Conservation (phyloP, 192 early-diverging fungal species). For the Chytriomyces sp. region DNA sequence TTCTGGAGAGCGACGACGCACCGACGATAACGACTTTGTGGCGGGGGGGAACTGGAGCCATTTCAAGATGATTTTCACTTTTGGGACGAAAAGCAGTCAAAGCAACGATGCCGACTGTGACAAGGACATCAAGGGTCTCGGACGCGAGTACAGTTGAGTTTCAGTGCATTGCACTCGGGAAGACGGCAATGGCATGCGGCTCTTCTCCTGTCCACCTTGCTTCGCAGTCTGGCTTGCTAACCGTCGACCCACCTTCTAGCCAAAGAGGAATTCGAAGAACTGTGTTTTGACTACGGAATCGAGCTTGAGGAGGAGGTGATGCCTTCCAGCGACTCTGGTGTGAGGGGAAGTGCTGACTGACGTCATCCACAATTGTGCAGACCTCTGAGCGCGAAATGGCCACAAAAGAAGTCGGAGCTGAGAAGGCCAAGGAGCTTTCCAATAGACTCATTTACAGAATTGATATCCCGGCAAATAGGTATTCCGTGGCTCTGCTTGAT, state of each 20-base stretch:
- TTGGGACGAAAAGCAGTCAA: neutral
- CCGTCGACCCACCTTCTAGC: constrained; percentile 42
- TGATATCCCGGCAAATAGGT: constrained; percentile 95
- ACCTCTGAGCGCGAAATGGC: constrained; percentile 81
- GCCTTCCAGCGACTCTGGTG: neutral
- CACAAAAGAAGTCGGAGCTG: constrained; percentile 62
- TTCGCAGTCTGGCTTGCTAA: neutral
- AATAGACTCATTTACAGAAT: constrained; percentile 89
- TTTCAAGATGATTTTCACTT: neutral
- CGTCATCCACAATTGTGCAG: constrained; percentile 36
- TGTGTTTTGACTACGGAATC: constrained; percentile 99
- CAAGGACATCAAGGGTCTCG: constrained; percentile 79
- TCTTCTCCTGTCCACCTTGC: neutral
- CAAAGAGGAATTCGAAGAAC: constrained; percentile 89
- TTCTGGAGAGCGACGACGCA: neutral
- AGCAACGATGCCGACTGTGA: constrained; percentile 86
- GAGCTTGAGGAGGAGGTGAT: constrained; percentile 96
- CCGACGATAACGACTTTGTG: neutral
- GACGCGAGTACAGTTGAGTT: constrained; percentile 72
- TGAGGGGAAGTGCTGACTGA: neutral
- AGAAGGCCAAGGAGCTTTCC: constrained; percentile 53
- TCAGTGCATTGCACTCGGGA: constrained; percentile 7
- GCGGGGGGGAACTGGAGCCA: neutral
- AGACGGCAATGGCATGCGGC: neutral
- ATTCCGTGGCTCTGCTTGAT: neutral